A percentile compares a stretch with the other conserved stretches of the same genome.
Conservation (phyloP, 2,329 filamentous ascomycete genomes). For the Fusarium begoniae region DNA sequence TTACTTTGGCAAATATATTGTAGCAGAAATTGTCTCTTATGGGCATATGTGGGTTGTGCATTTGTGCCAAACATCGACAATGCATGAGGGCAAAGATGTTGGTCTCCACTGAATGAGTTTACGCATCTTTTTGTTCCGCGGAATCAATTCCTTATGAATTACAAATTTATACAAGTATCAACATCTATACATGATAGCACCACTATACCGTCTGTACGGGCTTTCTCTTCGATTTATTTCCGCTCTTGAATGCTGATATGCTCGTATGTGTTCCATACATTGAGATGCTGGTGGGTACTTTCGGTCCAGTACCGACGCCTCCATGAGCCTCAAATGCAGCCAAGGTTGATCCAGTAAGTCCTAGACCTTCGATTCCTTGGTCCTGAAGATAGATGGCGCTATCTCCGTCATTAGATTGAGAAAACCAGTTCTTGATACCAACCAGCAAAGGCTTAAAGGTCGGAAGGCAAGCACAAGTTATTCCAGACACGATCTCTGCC, state of each 20-base stretch:
- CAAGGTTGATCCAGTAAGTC: background rate
- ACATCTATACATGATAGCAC: too few relatives aligned
- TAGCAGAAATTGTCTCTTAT: too few relatives aligned
- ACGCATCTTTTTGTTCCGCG: background rate
- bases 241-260: background rate
- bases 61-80: background rate
- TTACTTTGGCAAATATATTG: fast-evolving
- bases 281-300: background rate
- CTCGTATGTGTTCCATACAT: constrained; percentile 12
- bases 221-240: background rate
- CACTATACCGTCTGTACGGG: too few relatives aligned
- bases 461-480: constrained; percentile 33
- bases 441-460: constrained; percentile 12
- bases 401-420: background rate
- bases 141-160: background rate
- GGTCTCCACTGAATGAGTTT: background rate
- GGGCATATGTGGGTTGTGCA: too few relatives aligned
- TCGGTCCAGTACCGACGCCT: background rate
- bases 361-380: fast-evolving
- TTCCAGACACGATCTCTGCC: constrained; percentile 28
- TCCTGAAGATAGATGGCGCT: background rate
- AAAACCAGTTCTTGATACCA: background rate
- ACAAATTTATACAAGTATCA: background rate
- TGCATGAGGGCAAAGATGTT: too few relatives aligned
- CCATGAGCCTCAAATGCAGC: too few relatives aligned